These are phyloP conservation scores for Paracamarosporium sp. DNA, from an alignment of 2,329 filamentous ascomycete species.

Conservation along the genomic window DNA sequence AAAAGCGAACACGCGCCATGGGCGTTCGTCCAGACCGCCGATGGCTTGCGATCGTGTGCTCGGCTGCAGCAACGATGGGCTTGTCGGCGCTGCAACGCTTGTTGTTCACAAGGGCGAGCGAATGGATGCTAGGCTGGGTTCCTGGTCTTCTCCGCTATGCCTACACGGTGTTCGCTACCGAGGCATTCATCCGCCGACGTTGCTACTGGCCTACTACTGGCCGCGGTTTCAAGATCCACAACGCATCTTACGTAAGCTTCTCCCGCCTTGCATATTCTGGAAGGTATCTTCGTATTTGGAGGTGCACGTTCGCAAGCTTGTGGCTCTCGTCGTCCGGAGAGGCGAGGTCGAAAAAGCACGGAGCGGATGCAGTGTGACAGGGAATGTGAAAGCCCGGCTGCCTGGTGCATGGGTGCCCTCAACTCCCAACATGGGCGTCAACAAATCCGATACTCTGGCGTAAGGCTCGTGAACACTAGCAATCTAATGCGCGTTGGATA, in stretches of 20 bases:
- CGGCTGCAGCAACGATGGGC: background rate
- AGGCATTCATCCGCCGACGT: slow-evolving; percentile 2
- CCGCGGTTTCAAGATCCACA: background rate
- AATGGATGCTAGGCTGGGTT: background rate
- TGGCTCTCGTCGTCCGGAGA: background rate
- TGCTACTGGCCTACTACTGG: background rate
- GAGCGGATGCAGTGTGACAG: background rate
- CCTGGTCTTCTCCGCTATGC: background rate
- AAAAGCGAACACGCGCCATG: background rate
- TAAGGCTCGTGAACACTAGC: background rate
- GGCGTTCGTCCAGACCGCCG: background rate
- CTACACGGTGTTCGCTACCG: background rate
- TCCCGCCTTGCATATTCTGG: background rate
- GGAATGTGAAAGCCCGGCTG: background rate
- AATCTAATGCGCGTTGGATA: background rate
- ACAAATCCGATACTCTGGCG: background rate
- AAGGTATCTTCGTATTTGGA: background rate
- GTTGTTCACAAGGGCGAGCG: background rate
- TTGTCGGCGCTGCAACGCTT: background rate
- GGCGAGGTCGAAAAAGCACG: background rate
- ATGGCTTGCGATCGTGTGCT: background rate
- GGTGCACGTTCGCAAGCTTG: background rate
- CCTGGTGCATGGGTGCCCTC: slow-evolving; percentile 2
- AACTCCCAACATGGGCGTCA: background rate
- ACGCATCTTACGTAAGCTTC: background rate